Percentiles rank a stretch among this genome's conserved stretches.
phyloP scores from a whole-genome alignment of 2,329 filamentous ascomycete species.

The Aspergillus unguis region DNA sequence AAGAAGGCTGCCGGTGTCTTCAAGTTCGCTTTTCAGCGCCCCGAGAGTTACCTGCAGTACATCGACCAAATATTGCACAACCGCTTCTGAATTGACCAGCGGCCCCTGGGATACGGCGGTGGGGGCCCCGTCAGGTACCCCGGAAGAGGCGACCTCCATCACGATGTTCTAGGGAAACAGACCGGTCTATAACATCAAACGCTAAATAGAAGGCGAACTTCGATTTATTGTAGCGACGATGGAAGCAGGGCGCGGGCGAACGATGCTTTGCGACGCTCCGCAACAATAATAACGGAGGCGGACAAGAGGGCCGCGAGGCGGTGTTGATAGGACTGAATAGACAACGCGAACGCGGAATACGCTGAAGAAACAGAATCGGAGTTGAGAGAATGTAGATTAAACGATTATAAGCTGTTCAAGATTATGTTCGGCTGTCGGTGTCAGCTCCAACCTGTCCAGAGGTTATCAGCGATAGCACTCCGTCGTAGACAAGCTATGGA shows the following conservation, averaged over 20 bases:
- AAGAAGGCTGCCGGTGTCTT: conserved; percentile 76
- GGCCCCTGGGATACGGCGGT: conserved; percentile 27
- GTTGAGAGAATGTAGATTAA: neutral
- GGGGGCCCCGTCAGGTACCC: conserved; percentile 35
- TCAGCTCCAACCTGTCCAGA: conserved; percentile 7
- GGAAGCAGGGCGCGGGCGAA: conserved; percentile 12
- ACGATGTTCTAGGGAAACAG: conserved; percentile 24
- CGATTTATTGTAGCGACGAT: neutral
- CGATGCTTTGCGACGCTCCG: conserved; percentile 14
- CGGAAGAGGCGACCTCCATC: conserved; percentile 40
- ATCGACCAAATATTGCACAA: conserved; percentile 69
- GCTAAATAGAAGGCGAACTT: neutral
- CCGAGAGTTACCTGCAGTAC: conserved; percentile 72
- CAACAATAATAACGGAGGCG: conserved; percentile 4
- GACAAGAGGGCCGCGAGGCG: neutral
- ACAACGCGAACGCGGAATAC: neutral
- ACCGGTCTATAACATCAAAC: conserved; percentile 32
- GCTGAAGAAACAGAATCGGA: neutral
- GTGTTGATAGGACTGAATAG: neutral
- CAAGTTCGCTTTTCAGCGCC: conserved; percentile 72
- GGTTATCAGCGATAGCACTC: neutral
- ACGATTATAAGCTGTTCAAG: neutral
- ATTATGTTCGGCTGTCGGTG: neutral
- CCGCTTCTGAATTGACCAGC: conserved; percentile 61
- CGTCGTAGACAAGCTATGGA: neutral